Evolutionary conservation across 2,329 filamentous ascomycete species (phyloP).

Genomic region (Colletotrichum brevisporum): DNA sequence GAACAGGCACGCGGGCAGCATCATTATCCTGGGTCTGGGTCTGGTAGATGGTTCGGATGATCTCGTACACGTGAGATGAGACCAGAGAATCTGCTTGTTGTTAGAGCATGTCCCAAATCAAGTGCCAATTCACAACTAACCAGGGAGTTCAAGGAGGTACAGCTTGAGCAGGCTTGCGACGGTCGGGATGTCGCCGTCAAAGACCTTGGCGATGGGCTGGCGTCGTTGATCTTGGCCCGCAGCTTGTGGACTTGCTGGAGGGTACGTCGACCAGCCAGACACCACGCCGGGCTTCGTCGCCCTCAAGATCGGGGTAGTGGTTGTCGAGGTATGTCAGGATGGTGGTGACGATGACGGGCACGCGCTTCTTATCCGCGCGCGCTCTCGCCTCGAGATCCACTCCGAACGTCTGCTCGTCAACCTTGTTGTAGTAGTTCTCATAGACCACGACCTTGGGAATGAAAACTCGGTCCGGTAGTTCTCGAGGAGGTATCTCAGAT

Average conservation of each 20-base stretch:
- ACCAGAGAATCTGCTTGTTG: conserved; percentile 86
- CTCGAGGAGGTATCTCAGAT: conserved; percentile 93
- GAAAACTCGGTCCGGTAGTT: conserved; percentile 95
- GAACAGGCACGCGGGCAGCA: conserved; percentile 85
- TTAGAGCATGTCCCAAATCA: conserved; percentile 45
- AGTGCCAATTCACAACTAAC: conserved; percentile 63
- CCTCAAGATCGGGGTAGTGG: conserved; percentile 97
- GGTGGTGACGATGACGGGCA: conserved; percentile 91
- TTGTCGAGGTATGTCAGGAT: conserved; percentile 96
- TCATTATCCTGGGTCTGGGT: conserved; percentile 78
- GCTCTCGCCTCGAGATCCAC: conserved; percentile 97
- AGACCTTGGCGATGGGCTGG: conserved; percentile 81
- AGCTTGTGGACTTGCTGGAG: conserved; percentile 88
- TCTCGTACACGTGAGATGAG: conserved; percentile 98
- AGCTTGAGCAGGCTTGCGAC: conserved; percentile 94
- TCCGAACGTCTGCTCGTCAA: conserved; percentile 97
- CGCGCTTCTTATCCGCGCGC: conserved; percentile 93
- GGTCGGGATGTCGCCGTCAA: conserved; percentile 92
- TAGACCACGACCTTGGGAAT: conserved; percentile 92
- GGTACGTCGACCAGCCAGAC: conserved; percentile 96
- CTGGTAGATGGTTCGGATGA: conserved; percentile 96
- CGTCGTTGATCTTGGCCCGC: conserved; percentile 86
- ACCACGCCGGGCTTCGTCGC: conserved; percentile 89
- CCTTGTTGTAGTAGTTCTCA: conserved; percentile 99
- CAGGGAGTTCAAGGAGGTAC: conserved; percentile 94